phyloP scores from a whole-genome alignment of 2,329 filamentous ascomycete genomes.

The Boeremia exigua region DNA sequence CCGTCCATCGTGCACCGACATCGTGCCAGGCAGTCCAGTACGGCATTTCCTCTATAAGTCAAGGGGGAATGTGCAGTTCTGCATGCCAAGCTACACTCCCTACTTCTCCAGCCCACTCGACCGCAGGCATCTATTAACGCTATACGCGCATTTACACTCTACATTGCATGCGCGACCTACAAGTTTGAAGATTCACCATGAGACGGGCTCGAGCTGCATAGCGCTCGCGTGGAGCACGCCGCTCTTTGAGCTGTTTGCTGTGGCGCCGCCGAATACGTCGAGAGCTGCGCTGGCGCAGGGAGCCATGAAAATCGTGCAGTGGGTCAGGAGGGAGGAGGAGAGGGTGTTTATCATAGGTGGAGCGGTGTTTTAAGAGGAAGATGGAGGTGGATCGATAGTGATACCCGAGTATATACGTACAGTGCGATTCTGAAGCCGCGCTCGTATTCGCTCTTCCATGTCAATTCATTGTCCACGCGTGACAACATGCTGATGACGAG shows the following conservation, averaged over 20 bases:
- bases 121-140: slow-evolving; percentile 69
- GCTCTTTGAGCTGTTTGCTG: slow-evolving; percentile 90
- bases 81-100: slow-evolving; percentile 81
- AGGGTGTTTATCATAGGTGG: slow-evolving; percentile 95
- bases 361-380: slow-evolving; percentile 67
- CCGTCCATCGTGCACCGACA: slow-evolving; percentile 73
- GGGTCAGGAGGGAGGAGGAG: slow-evolving; percentile 91
- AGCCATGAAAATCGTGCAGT: slow-evolving; percentile 88
- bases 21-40: slow-evolving; percentile 79
- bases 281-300: slow-evolving; percentile 76
- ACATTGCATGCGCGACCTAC: slow-evolving; percentile 84
- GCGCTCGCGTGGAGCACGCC: slow-evolving; percentile 91
- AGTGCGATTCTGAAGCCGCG: neutral
- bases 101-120: slow-evolving; percentile 67
- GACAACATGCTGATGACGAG: neutral
- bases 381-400: neutral
- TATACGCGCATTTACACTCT: slow-evolving; percentile 86
- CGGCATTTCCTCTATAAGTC: slow-evolving; percentile 97
- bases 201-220: slow-evolving; percentile 71
- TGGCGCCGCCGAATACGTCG: slow-evolving; percentile 75
- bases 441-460: too few species aligned
- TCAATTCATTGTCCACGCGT: too few species aligned
- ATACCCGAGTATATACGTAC: neutral
- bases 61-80: slow-evolving; percentile 91
- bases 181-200: slow-evolving; percentile 85